A percentile compares a stretch with the other conserved stretches of the same genome.
Evolutionary conservation across 2,329 filamentous ascomycete genomes (phyloP).

Genomic region (Neurospora crassa): DNA sequence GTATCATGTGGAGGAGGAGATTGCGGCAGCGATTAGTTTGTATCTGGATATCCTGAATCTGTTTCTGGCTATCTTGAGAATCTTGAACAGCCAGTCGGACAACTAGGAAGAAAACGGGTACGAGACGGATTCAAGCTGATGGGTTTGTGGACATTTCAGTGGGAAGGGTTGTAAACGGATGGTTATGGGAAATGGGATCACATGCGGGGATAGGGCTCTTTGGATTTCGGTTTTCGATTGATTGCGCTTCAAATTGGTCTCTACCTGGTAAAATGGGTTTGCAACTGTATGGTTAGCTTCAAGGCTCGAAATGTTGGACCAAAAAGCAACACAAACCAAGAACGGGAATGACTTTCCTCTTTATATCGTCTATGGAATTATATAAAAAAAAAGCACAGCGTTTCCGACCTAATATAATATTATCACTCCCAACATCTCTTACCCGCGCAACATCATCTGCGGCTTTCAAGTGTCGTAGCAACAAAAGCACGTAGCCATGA

Average conservation of each 20-base stretch:
- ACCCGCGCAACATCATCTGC: not conserved
- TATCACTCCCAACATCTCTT: not conserved
- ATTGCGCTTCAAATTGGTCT: not conserved
- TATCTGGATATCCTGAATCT: slow-evolving; percentile 97
- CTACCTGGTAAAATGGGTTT: not conserved
- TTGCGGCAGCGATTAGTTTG: slow-evolving; percentile 85
- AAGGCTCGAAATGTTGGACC: not conserved
- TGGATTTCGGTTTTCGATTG: not conserved
- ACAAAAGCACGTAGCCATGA: not conserved
- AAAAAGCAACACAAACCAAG: not conserved
- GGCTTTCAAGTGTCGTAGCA: not conserved
- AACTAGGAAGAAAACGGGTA: slow-evolving; percentile 47
- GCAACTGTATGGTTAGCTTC: not conserved
- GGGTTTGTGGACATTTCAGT: not conserved
- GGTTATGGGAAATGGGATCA: not conserved
- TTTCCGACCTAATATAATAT: not conserved
- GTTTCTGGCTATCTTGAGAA: slow-evolving; percentile 90
- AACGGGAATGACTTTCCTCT: not conserved
- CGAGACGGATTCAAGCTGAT: not conserved
- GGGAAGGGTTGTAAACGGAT: not conserved
- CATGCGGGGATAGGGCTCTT: not conserved
- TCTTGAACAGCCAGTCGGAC: slow-evolving; percentile 91
- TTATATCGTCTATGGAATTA: not conserved
- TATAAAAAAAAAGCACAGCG: not conserved
- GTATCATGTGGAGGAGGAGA: slow-evolving; percentile 97